These are phyloP conservation scores for Thermomucor indicae-seudaticae DNA, from an alignment of 371 early-diverging fungal species.

Conservation along the genomic window DNA sequence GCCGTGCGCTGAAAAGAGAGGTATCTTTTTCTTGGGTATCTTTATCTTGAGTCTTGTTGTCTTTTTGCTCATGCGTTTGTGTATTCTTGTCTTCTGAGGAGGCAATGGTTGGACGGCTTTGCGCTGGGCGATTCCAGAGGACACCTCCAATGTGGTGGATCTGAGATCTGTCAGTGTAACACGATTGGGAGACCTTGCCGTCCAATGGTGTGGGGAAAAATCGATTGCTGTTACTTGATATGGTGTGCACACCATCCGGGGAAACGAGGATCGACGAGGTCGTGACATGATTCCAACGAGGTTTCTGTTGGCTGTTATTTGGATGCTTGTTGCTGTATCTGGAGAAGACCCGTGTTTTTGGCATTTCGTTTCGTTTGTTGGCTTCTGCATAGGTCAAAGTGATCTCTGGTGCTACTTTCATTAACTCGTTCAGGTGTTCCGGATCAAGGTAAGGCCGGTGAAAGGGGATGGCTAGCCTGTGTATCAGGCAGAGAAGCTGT, in stretches of 20 bases:
- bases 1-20: slow-evolving; percentile 5
- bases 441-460: slow-evolving; percentile 13
- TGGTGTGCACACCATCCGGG: background rate
- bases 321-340: slow-evolving; percentile 15
- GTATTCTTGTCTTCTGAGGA: background rate
- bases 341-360: background rate
- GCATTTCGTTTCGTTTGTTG: background rate
- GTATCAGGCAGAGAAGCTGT: slow-evolving; percentile 23
- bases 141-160: background rate
- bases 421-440: slow-evolving; percentile 18
- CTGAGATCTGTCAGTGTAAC: background rate
- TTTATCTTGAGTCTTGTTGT: slow-evolving; percentile 4
- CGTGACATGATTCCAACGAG: background rate
- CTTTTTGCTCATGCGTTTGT: slow-evolving; percentile 1
- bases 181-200: background rate
- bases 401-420: slow-evolving; percentile 25
- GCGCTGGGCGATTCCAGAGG: background rate
- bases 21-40: slow-evolving; percentile 1
- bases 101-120: background rate
- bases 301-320: background rate
- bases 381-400: slow-evolving; percentile 14
- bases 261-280: background rate
- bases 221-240: too few species aligned
- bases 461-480: slow-evolving; percentile 14
- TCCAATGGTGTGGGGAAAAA: too few species aligned